phyloP scores from a whole-genome alignment of 805 yeast species.

The Wickerhamomyces rabaulensis region DNA sequence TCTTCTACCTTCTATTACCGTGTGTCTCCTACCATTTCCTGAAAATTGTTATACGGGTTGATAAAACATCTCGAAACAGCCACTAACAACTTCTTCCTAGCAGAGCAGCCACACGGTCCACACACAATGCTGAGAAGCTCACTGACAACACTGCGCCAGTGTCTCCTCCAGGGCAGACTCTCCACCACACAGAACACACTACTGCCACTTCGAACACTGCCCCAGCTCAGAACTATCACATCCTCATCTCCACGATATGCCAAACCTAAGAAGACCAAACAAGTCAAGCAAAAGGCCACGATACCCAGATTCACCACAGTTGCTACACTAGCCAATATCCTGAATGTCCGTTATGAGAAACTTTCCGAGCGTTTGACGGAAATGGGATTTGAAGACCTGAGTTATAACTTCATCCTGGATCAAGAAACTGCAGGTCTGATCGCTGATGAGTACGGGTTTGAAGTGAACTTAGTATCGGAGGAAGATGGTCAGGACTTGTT shows the following conservation, averaged over 20 bases:
- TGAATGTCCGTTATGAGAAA: constrained; percentile 58
- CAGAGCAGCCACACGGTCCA: no score
- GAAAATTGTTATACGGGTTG: neutral
- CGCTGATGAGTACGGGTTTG: constrained; percentile 85
- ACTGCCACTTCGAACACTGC: neutral
- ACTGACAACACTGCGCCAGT: neutral
- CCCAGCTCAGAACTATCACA: neutral
- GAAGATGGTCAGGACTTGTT: constrained; percentile 41
- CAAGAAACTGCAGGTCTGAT: constrained; percentile 80
- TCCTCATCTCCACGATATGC: neutral
- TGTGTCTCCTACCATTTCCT: no score
- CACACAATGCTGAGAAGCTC: neutral
- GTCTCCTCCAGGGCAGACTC: neutral
- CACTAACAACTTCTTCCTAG: no score
- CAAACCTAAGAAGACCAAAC: neutral
- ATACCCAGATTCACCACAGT: constrained; percentile 79
- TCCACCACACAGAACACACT: neutral
- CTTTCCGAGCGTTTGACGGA: constrained; percentile 52
- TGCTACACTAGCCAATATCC: constrained; percentile 67
- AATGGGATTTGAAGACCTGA: constrained; percentile 68
- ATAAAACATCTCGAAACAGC: no score
- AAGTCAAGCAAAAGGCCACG: constrained; percentile 19
- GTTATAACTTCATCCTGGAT: constrained; percentile 75
- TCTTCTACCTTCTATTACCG: no score
- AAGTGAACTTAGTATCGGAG: constrained; percentile 30